phyloP scores from a whole-genome alignment of 108 stramenopile species.

The Parmales sp. region DNA sequence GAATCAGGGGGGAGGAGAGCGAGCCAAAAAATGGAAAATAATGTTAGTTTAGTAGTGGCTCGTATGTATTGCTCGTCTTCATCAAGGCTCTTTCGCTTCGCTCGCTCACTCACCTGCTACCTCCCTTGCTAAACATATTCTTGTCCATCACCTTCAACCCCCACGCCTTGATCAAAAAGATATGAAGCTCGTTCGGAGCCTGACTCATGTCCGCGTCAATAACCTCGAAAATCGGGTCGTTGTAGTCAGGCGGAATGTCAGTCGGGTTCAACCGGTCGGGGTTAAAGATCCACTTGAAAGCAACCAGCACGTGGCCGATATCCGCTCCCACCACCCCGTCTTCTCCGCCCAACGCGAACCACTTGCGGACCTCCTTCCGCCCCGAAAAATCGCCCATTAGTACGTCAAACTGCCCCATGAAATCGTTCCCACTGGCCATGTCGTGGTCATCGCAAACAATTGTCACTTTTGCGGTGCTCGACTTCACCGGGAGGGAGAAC shows the following conservation, averaged over 20 bases:
- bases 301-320: background rate
- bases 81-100: too few relatives aligned
- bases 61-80: too few relatives aligned
- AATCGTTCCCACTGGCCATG: background rate
- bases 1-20: too few relatives aligned
- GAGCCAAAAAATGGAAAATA: too few relatives aligned
- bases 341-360: background rate
- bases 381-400: background rate
- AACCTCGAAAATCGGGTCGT: background rate
- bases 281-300: background rate
- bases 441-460: background rate
- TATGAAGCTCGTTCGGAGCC: constrained; percentile 3
- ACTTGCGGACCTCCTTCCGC: background rate
- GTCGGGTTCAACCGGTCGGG: background rate
- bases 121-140: constrained; percentile 5
- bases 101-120: too few relatives aligned
- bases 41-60: too few relatives aligned
- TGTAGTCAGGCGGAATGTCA: background rate
- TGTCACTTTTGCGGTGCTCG: background rate
- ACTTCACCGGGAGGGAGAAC: constrained; percentile 3
- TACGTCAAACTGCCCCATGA: constrained; percentile 5
- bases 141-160: background rate
- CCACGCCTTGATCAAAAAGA: background rate
- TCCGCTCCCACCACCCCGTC: background rate
- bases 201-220: background rate